Evolutionary conservation across 495 filamentous ascomycete genomes (phyloP), one percentile per base, ranked within the genome.

Genomic region (Entonaema liquescens): DNA sequence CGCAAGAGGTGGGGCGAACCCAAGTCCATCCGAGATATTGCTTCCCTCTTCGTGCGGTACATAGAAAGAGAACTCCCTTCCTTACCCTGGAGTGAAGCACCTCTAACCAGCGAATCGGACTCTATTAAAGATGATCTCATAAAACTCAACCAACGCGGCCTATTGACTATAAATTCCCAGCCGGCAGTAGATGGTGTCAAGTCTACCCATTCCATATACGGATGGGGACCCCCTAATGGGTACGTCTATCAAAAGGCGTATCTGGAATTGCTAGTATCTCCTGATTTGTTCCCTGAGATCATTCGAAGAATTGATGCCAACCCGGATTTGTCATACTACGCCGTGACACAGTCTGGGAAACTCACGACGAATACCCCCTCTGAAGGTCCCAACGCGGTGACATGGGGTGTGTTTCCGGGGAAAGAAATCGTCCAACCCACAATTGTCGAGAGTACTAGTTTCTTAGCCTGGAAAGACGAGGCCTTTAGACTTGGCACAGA

Each of bases 201-300:
- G 78, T 97, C 93, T 1, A 91, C 89, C 17, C 88, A 99, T 79
- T 87, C 92, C 0, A 83, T 96, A 4, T 90, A 94, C 77, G 95
- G 95, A 62, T 99, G 95, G 95, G 95, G 95, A 31, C 96, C 96
- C 2, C 85, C 87, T 54, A 95, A 96, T 69, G 95, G 95, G 69
- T 98, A 96, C 75, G 95, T 99, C 64, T 99, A 98, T 77, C 95
- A 99, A 80, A 99, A 99, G 79, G 93, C 94, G 2, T 99, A 99
- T 78, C 84, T 99, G 2, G 95, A 99, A 77, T 87, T 98, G 25
- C 83, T 99, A 25, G 86, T 98, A 35, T 87, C 92, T 5, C 91
- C 96, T 0, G 86, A 91, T 52, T 70, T 97, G 50, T 90, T 96
- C 59, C 83, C 88, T 19, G 91, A 95, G 74, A 81, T 99, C 40